Percentiles rank a stretch among this genome's conserved stretches.
These are phyloP conservation scores for Actinidia chinensis DNA, from an alignment of 179 eudicot species.

Conservation along the genomic window DNA sequence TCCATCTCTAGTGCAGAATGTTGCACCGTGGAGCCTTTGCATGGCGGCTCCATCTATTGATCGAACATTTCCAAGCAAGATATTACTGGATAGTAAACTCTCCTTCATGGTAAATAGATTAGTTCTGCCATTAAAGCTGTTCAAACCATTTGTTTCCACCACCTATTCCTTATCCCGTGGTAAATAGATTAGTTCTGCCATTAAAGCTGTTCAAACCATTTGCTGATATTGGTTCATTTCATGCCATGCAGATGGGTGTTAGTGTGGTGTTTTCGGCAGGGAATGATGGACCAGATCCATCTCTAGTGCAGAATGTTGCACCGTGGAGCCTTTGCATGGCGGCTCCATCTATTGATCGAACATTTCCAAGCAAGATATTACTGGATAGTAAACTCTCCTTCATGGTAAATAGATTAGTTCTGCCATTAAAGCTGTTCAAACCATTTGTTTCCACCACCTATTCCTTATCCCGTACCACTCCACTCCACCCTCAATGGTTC, in stretches of 20 bases:
- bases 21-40: slow-evolving; percentile 51
- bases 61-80: slow-evolving; percentile 41
- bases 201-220: no score
- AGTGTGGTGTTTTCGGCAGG: slow-evolving; percentile 56
- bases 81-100: slow-evolving; percentile 25
- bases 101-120: slow-evolving; percentile 43
- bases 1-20: slow-evolving; percentile 42
- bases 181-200: no score
- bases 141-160: background rate
- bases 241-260: slow-evolving; percentile 44
- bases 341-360: slow-evolving; percentile 30
- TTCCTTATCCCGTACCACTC: no score
- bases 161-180: no score
- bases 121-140: no score
- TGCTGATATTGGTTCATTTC: slow-evolving; percentile 51
- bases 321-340: slow-evolving; percentile 57
- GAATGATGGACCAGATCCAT: slow-evolving; percentile 42
- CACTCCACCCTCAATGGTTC: no score
- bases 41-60: slow-evolving; percentile 52
- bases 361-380: no score
- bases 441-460: no score
- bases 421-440: no score
- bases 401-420: no score
- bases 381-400: no score
- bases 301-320: slow-evolving; percentile 43